Evolutionary conservation across 805 yeast species (phyloP).

Genomic region (Huiozyma sinensis): DNA sequence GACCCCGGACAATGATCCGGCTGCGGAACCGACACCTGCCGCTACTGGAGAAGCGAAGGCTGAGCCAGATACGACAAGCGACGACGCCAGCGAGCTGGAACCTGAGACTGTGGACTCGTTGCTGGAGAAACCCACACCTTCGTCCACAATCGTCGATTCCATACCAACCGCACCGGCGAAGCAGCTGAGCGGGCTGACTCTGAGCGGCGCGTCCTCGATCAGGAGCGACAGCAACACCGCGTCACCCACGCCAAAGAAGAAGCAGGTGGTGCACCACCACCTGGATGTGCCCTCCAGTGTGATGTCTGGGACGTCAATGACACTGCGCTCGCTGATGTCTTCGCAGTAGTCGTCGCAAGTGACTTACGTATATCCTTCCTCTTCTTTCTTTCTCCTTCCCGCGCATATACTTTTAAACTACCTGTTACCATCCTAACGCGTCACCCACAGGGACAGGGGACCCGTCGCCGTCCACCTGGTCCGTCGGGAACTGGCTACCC

Average conservation of each 20-base stretch:
- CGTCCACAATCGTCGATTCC: neutral
- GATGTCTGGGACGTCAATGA: slow-evolving; percentile 7
- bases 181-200: neutral
- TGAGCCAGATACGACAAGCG: neutral
- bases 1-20: neutral
- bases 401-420: neutral
- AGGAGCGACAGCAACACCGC: slow-evolving; percentile 6
- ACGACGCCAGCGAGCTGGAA: neutral
- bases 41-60: neutral
- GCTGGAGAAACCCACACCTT: slow-evolving; percentile 7
- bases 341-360: too few relatives aligned
- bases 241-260: slow-evolving; percentile 5
- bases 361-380: too few relatives aligned
- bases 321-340: slow-evolving; percentile 9
- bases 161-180: neutral
- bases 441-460: neutral
- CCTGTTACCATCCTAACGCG: neutral
- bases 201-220: slow-evolving; percentile 12
- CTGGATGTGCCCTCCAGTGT: slow-evolving; percentile 14
- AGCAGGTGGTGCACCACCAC: slow-evolving; percentile 11
- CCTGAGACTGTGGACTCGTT: slow-evolving; percentile 2
- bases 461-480: too few relatives aligned
- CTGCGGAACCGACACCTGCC: neutral
- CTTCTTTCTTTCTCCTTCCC: too few relatives aligned
- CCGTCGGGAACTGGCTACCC: too few relatives aligned